A percentile compares a stretch with the other conserved stretches of the same genome.
phyloP scores from a whole-genome alignment of 179 eudicot species.

The Silene noctiflora region DNA sequence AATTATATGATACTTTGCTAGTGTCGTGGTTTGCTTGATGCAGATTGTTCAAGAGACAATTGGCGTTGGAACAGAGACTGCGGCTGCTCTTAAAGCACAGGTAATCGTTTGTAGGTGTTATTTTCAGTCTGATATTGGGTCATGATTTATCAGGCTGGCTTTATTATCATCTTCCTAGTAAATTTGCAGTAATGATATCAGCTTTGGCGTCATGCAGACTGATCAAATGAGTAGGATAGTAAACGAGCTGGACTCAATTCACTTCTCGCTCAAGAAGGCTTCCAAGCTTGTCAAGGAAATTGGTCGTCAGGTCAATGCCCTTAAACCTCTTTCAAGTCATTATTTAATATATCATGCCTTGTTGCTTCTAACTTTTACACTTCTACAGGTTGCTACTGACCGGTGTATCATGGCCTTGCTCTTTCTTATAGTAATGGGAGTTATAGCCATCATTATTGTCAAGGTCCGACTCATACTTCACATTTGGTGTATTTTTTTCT shows the following conservation, averaged over 20 bases:
- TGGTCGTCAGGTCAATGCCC: constrained; percentile 90
- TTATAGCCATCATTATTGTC: constrained; percentile 69
- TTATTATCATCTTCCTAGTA: neutral
- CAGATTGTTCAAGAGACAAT: constrained; percentile 90
- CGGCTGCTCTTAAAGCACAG: constrained; percentile 94
- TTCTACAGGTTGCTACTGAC: constrained; percentile 90
- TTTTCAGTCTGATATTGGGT: constrained; percentile 1
- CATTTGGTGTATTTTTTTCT: constrained; percentile 5
- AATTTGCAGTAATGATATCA: constrained; percentile 3
- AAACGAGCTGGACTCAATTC: constrained; percentile 88
- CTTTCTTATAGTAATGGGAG: constrained; percentile 80
- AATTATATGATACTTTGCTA: neutral
- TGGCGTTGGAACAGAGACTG: constrained; percentile 82
- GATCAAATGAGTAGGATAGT: constrained; percentile 97
- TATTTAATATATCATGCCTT: constrained; percentile 13
- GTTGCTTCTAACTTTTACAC: constrained; percentile 23
- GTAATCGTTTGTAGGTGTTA: constrained; percentile 35
- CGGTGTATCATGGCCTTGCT: constrained; percentile 87
- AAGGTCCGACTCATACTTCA: constrained; percentile 46
- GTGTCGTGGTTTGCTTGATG: constrained; percentile 17
- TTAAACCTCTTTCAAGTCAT: constrained; percentile 17
- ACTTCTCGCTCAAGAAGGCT: constrained; percentile 87
- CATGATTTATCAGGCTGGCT: neutral
- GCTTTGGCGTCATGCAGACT: constrained; percentile 47
- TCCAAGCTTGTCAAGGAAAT: constrained; percentile 92